These are phyloP conservation scores for Candida chauliodis DNA, from an alignment of 805 yeast species.

Conservation along the genomic window DNA sequence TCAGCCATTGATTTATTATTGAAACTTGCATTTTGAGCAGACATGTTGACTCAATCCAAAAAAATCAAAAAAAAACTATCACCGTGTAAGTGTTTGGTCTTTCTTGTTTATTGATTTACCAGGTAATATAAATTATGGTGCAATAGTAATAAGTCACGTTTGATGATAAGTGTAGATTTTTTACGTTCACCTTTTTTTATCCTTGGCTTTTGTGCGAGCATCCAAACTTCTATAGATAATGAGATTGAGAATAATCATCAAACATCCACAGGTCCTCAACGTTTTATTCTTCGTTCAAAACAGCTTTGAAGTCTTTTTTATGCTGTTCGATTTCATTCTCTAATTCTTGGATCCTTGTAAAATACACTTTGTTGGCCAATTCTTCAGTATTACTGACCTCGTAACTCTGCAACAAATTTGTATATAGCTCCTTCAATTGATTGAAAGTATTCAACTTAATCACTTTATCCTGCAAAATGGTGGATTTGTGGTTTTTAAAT, in stretches of 20 bases:
- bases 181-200: too few relatives aligned
- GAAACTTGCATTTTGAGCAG: background rate
- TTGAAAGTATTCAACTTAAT: slow-evolving; percentile 9
- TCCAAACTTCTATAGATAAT: too few relatives aligned
- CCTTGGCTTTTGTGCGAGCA: background rate
- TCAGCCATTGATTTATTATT: slow-evolving; percentile 2
- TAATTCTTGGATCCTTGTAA: slow-evolving; percentile 28
- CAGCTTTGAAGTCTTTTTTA: slow-evolving; percentile 22
- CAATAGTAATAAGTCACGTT: too few relatives aligned
- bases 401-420: slow-evolving; percentile 22
- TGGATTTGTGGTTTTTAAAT: slow-evolving; percentile 9
- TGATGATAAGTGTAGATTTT: too few relatives aligned
- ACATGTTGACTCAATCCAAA: background rate
- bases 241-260: too few relatives aligned
- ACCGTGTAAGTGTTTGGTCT: too few relatives aligned
- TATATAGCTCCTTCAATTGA: slow-evolving; percentile 20
- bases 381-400: slow-evolving; percentile 33
- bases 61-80: too few relatives aligned
- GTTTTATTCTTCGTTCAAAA: slow-evolving; percentile 11
- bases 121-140: too few relatives aligned
- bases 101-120: too few relatives aligned
- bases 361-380: slow-evolving; percentile 35
- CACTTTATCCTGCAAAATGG: slow-evolving; percentile 8
- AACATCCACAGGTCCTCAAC: too few relatives aligned
- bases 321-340: slow-evolving; percentile 20